These are phyloP conservation scores for Ceratocystis harringtonii DNA, from an alignment of 2,329 filamentous ascomycete genomes.

Conservation along the genomic window DNA sequence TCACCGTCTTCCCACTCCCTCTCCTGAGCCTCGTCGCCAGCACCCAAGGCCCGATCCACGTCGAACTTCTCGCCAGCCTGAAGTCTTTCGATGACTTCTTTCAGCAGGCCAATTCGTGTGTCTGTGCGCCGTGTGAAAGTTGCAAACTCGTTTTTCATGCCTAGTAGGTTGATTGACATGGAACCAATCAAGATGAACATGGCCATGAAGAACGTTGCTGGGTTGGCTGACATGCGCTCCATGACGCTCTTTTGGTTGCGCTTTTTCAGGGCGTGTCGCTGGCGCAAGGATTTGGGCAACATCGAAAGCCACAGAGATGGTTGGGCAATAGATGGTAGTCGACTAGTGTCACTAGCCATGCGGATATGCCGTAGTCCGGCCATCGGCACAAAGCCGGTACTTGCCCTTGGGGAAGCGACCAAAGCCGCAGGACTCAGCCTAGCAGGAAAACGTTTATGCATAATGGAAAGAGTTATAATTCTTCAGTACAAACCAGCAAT, in stretches of 20 bases:
- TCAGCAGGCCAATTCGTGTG: conserved; percentile 58
- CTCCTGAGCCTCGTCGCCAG: conserved; percentile 60
- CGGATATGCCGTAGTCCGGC: not conserved
- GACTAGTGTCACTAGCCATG: conserved; percentile 22
- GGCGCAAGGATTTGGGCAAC: conserved; percentile 50
- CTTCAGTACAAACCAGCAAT: no score
- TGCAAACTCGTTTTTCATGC: conserved; percentile 58
- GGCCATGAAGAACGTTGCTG: conserved; percentile 66
- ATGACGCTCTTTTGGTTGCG: conserved; percentile 21
- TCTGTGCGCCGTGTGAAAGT: conserved; percentile 63
- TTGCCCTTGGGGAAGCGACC: not conserved
- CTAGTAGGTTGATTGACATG: conserved; percentile 86
- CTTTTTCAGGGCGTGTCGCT: not conserved
- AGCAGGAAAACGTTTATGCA: not conserved
- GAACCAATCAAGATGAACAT: conserved; percentile 82
- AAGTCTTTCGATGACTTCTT: conserved; percentile 58
- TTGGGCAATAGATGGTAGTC: conserved; percentile 38
- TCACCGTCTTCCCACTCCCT: conserved; percentile 75
- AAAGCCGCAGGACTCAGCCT: not conserved
- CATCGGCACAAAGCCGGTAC: not conserved
- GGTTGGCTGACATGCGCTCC: conserved; percentile 35
- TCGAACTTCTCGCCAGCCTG: conserved; percentile 65
- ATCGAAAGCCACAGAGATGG: conserved; percentile 54
- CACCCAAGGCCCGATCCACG: conserved; percentile 67
- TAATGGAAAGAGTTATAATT: not conserved